Evolutionary conservation across 176 grass and related monocot genomes (phyloP), one percentile per base, ranked within the genome.

Genomic region (Tuctoria greenei): DNA sequence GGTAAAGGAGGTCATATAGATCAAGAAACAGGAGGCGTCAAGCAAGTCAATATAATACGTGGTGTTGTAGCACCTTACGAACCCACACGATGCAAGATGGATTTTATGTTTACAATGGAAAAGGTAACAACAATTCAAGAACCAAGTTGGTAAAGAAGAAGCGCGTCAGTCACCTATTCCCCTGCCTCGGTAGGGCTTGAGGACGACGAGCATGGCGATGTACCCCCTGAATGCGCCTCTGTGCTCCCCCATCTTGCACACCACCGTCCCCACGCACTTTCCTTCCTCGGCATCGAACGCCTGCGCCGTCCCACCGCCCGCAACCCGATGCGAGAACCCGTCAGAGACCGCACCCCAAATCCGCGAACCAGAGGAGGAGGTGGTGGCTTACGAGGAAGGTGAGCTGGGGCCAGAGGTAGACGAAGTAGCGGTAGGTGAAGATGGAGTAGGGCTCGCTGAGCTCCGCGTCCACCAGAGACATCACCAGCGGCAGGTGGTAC

Each of bases 401-500:
- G 44, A 98, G 91, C 83, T 98, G 86, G 6, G 95, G 95, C 95
- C 91, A 98, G 31, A 90, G 81, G 78, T 98, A 94, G 79, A 98
- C 91, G 89, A 98, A 94, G 83, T 98, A 98, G 78, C 91, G 91
- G 87, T 94, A 94, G 67, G 95, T 98, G 79, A 98, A 98, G 91
- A 98, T 98, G 64, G 95, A 98, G 74, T 98, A 98, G 72, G 91
- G 91, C 78, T 98, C 91, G 89, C 95, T 98, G n/a, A 98, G 88
- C 84, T 98, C 95, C 41, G 84, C 91, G 74, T 98, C 95, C 47
- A 98, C 95, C 65, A 98, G 83, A 18, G 84, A 86, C 95, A 93
- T 98, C 71, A 98, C 86, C 73, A 94, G 84, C 8, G 88, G 91
- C 36, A 98, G 91, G 71, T 98, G 95, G 63, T 93, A 81, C 88